Conservation (phyloP, 306 rosid genomes). For the Lagenaria siceraria region DNA sequence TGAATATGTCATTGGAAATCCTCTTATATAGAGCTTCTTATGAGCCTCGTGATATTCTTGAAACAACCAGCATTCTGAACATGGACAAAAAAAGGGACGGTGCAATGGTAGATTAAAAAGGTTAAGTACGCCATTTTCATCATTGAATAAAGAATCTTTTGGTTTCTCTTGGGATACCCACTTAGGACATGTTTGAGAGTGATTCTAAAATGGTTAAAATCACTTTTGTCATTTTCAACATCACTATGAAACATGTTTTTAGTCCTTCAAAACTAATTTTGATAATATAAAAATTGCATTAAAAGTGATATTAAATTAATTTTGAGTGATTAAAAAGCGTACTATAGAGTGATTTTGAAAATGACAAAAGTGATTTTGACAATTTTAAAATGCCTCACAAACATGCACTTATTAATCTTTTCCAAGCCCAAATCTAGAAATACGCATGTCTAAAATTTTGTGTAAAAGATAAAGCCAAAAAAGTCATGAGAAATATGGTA, state of each 20-base stretch:
- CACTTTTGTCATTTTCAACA: no score
- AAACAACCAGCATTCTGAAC: not conserved
- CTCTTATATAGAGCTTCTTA: not conserved
- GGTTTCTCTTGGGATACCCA: not conserved
- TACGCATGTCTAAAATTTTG: not conserved
- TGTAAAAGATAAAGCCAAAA: not conserved
- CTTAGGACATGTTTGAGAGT: not conserved
- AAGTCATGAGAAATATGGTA: not conserved
- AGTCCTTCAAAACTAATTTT: no score
- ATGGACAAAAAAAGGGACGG: not conserved
- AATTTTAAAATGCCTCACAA: no score
- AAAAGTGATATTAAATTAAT: no score
- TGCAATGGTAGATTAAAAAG: not conserved
- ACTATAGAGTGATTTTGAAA: no score
- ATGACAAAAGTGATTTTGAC: no score
- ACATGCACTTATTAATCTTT: not conserved
- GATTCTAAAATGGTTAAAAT: no score
- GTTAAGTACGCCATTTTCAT: not conserved
- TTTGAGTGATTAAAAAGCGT: no score
- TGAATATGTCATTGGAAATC: not conserved
- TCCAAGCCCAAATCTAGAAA: not conserved
- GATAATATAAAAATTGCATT: no score
- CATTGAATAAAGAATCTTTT: not conserved
- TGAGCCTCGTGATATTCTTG: not conserved
- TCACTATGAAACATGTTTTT: no score